These are phyloP conservation scores for Rosa multiflora DNA, from an alignment of 306 rosid genomes.

Conservation along the genomic window DNA sequence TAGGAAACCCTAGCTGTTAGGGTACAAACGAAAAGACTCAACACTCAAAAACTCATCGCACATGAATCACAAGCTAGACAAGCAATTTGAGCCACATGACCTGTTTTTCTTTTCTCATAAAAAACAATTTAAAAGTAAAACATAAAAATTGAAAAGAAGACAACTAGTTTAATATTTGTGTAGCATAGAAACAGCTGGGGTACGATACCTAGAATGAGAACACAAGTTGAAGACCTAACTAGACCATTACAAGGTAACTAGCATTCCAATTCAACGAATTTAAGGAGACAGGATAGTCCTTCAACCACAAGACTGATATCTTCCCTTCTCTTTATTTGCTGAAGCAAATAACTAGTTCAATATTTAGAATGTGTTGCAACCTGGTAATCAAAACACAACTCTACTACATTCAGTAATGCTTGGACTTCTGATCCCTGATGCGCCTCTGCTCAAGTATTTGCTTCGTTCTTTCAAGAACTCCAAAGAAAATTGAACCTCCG, in stretches of 20 bases:
- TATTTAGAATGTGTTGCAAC: not conserved
- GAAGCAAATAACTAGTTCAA: not conserved
- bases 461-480: slow-evolving; percentile 75
- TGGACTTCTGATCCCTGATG: not conserved
- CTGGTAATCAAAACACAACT: not conserved
- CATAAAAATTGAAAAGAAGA: too few species aligned
- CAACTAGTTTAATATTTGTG: too few species aligned
- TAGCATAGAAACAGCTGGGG: too few species aligned
- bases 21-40: too few species aligned
- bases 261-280: not conserved
- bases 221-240: not conserved
- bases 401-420: not conserved
- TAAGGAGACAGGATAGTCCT: not conserved
- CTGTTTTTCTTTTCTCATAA: too few species aligned
- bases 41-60: too few species aligned
- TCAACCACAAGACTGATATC: not conserved
- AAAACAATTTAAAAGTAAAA: too few species aligned
- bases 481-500: slow-evolving; percentile 81
- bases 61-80: too few species aligned
- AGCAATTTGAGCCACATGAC: too few species aligned
- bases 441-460: slow-evolving; percentile 51
- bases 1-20: too few species aligned
- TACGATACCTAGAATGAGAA: too few species aligned
- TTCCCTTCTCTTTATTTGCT: not conserved
- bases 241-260: not conserved